Evolutionary conservation across 768 basidiomycete species (phyloP), one percentile per base, ranked within the genome.

Genomic region (Psilocybe azurescens): DNA sequence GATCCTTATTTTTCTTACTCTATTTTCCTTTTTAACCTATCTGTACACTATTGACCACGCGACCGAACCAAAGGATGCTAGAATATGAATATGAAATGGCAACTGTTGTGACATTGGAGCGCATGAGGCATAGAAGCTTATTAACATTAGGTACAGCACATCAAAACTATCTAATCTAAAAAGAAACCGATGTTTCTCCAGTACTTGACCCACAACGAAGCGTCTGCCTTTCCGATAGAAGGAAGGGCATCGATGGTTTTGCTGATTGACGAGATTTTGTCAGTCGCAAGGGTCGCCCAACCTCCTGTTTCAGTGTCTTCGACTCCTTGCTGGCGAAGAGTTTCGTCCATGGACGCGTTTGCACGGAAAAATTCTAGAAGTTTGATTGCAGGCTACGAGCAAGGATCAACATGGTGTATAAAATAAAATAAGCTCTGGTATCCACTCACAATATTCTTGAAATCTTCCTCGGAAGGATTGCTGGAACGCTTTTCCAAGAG

Each of bases 181-280:
- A 36, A 36, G 11, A 36, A 36, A 2, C 11, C 2, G 33, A 36
- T 11, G 14, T 33, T 32, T 8, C 57, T 67, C 79, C 79, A 80
- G 53, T 80, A 80, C 3, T 65, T 65, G 1, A 81, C 68, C 77
- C 78, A 81, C 7, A 56, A 57, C 2, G 41, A 44, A 9, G 57
- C 77, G 38, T 78, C 74, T 0, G 56, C 61, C 1, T 58, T 50
- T 5, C 61, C 67, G 1, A 79, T 44, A 2, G 67, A 64, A 18
- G 59, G 60, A 1, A 77, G 59, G 1, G 58, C 59, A n/a, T 60
- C 65, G 63, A 82, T 72, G 6, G 74, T 74, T 55, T 60, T 50
- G 60, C 81, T 79, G 50, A 74, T 59, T 3, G 36, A 53, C 48
- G 66, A 70, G 0, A 72, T 69, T 36, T 74, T 72, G 1, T 65